Evolutionary conservation across 257 asterid species (phyloP), one percentile per base, ranked within the genome.

Genomic region (Fraxinus cuspidata): DNA sequence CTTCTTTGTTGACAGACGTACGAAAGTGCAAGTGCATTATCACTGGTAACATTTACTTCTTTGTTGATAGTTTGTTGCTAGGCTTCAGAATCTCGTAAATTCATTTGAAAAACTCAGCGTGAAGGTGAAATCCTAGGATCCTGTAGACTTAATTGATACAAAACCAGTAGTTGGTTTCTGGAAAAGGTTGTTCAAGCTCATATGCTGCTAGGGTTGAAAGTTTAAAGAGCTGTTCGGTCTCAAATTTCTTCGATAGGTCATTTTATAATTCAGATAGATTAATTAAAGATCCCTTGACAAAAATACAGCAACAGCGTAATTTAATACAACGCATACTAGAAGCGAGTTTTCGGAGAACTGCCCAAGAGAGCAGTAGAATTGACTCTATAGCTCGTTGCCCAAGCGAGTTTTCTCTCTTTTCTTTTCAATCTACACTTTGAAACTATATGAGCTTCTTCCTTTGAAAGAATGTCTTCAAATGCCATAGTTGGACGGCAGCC

Each of bases 1-100:
- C 42, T 37, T 37, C 42, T 37, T 37, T 37, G 42, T 7, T 37
- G 11, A 35, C 7, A 35, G 40, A 35, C 10, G 1, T 37, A 32
- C 35, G 42, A 37, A 77, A 92, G 94, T 60, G 94, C 95, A 51
- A 92, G 96, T 60, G 81, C 94, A 13, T 85, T 91, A 83, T 92
- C 97, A 16, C 76, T 91, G 51, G 95, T 92, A 23, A 90, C 96
- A 1, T 92, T 89, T 75, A 86, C 93, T 27, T 92, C 95, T 2
- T 88, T 89, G 58, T 82, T 89, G 73, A 88, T 90, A 37, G 42
- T 37, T 37, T 37, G 10, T 7, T 37, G 44, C 11, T 38, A 9
- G 44, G 44, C 44, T 38, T 38, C 44, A 38, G 44, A 38, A 38
- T 38, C 44, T 38, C 66, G 95, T 89, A 71, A 92, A 88, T n/a